phyloP scores from a whole-genome alignment of 1,284 basidiomycete species.

The Cutaneotrichosporon dermatis region DNA sequence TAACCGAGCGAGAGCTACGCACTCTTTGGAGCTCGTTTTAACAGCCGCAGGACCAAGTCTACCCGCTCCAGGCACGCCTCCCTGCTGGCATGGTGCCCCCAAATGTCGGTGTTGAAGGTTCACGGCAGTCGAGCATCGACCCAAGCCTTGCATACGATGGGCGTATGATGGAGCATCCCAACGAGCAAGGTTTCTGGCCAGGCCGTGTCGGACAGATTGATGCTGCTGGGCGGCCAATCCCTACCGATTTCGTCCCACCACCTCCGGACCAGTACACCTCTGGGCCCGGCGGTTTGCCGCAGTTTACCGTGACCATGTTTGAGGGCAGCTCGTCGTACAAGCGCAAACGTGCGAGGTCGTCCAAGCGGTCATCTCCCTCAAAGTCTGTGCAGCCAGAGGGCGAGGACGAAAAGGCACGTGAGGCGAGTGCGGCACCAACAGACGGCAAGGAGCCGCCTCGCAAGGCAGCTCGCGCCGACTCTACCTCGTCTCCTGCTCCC shows the following conservation, averaged over 20 bases:
- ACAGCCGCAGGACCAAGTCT: conserved; percentile 20
- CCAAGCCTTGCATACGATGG: conserved; percentile 15
- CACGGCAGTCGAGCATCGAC: conserved; percentile 19
- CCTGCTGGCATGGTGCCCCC: conserved; percentile 7
- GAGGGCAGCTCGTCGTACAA: conserved; percentile 23
- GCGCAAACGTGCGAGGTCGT: conserved; percentile 17
- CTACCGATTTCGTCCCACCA: conserved; percentile 15
- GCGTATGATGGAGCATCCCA: conserved; percentile 6
- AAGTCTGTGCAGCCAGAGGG: conserved; percentile 16
- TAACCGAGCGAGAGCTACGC: neutral
- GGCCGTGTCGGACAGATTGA: conserved; percentile 9
- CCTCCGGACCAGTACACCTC: conserved; percentile 14
- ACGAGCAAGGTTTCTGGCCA: conserved; percentile 8
- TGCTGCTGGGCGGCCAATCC: conserved; percentile 6
- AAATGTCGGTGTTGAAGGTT: conserved; percentile 3
- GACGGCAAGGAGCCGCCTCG: neutral
- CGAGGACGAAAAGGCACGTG: conserved; percentile 10
- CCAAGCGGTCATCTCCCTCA: conserved; percentile 16
- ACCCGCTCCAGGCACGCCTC: conserved; percentile 23
- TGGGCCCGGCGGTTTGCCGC: conserved; percentile 17
- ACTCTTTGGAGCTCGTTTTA: neutral
- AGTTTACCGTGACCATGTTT: conserved; percentile 24
- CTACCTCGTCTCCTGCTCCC: conserved; percentile 8
- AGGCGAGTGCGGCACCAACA: conserved; percentile 3
- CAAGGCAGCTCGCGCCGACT: conserved; percentile 1